Base-by-base conservation (phyloP, 768 basidiomycete species). In the Hemileccinum impolitum region DNA sequence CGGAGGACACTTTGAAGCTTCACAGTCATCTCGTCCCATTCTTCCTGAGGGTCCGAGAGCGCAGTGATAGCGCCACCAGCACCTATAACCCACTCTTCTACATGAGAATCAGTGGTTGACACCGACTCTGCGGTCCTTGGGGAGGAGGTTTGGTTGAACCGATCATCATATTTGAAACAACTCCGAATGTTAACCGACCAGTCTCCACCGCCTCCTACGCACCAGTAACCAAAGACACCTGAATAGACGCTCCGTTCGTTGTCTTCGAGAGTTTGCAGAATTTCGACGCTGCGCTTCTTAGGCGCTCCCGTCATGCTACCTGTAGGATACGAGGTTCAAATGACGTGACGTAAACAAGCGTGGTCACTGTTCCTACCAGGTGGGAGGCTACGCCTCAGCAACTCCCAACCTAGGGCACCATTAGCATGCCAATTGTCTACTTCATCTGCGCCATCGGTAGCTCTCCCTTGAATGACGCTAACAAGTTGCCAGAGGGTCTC, bases 231-330 rank as follows among this genome's bases (percentile, higher is more conserved):
- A 52, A 94, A 85, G 6, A 92, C 88, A 28, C 94, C 94, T 17
- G 94, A 96, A 63, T 98, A 98, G 15, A 94, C 72, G 23, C 83
- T 79, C 25, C 94, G 79, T 40, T 84, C 78, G 36, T 75, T 65
- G 39, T 76, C 78, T 66, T 97, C 94, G 3, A 96, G 76, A 1
- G 73, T 74, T 53, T 90, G 87, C 8, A 98, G 75, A 31, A 98
- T 85, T 67, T 96, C 89, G 8, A 96, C 85, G 48, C 89, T 91
- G 28, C 94, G 84, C 59, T 95, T 87, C 72, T 97, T 98, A 0
- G 94, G 94, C 0, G 94, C 94, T 31, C 94, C 94, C 2, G 94
- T 97, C 94, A 98, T 98, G 51, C 91, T 94, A 1, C 93, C 92
- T 94, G 52, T 28, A 40, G 17, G 15, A 14, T 3, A 36, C 18